phyloP scores from a whole-genome alignment of 768 basidiomycete genomes.

The Mycena capillaripes region DNA sequence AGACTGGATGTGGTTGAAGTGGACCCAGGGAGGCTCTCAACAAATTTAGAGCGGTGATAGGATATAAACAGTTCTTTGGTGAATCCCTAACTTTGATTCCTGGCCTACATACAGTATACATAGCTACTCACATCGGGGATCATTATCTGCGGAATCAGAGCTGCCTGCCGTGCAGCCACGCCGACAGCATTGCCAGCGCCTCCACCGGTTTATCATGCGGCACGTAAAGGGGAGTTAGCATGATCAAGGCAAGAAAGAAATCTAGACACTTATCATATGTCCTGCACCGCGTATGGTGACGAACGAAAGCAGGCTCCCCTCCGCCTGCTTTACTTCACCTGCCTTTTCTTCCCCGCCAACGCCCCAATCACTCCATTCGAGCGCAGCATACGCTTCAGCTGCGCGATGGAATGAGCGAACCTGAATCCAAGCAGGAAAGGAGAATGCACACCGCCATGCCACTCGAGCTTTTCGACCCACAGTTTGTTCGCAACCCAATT shows the following conservation, averaged over 20 bases:
- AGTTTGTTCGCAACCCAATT: constrained; percentile 84
- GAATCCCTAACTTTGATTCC: neutral
- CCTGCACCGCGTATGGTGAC: constrained; percentile 65
- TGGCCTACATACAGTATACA: neutral
- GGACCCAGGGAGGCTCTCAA: too few relatives aligned
- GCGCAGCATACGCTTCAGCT: constrained; percentile 62
- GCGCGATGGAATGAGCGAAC: too few relatives aligned
- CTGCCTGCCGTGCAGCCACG: constrained; percentile 66
- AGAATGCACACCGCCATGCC: constrained; percentile 60
- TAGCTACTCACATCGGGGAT: neutral
- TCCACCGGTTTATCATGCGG: constrained; percentile 80
- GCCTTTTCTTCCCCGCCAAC: constrained; percentile 57
- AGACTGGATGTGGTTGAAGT: too few relatives aligned
- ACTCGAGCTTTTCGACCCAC: constrained; percentile 82
- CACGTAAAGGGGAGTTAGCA: constrained; percentile 57
- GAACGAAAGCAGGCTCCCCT: constrained; percentile 52
- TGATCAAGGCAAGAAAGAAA: constrained; percentile 20
- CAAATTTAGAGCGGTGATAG: too few relatives aligned
- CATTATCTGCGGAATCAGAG: constrained; percentile 38
- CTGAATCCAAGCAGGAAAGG: too few relatives aligned
- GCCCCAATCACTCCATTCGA: constrained; percentile 71
- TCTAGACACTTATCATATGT: constrained; percentile 67
- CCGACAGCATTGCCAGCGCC: constrained; percentile 71
- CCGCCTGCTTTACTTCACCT: constrained; percentile 58
- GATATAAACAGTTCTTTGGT: too few relatives aligned